phyloP scores from a whole-genome alignment of 331 rosid species.

The Acacia pycnantha region DNA sequence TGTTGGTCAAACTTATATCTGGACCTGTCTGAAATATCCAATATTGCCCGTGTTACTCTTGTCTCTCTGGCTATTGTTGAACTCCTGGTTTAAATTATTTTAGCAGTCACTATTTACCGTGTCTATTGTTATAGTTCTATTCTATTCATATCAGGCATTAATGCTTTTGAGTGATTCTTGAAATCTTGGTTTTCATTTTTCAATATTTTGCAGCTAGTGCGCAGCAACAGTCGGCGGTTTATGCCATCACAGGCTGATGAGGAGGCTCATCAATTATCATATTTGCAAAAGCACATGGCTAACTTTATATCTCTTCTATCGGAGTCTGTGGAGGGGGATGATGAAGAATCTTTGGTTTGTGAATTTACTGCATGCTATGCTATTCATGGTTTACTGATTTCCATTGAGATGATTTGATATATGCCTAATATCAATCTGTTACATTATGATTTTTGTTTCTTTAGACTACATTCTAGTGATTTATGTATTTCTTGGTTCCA shows the following conservation, averaged over 20 bases:
- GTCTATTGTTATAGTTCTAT: neutral
- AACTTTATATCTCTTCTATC: constrained; percentile 88
- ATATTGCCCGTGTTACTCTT: neutral
- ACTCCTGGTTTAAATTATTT: constrained; percentile 5
- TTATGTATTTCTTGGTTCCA: neutral
- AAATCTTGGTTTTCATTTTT: constrained; percentile 27
- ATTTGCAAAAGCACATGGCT: constrained; percentile 91
- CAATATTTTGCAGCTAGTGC: constrained; percentile 78
- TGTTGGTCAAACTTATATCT: neutral
- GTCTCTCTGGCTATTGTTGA: neutral
- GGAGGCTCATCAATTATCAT: constrained; percentile 94
- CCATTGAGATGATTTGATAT: neutral
- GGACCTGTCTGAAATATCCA: neutral
- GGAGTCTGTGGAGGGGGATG: constrained; percentile 89
- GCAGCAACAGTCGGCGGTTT: constrained; percentile 92
- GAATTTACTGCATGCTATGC: constrained; percentile 28
- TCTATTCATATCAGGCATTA: neutral
- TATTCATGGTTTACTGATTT: constrained; percentile 11
- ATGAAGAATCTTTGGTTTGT: constrained; percentile 91
- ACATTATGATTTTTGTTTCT: neutral
- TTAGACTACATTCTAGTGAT: neutral
- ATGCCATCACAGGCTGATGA: constrained; percentile 93
- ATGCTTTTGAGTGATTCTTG: constrained; percentile 16
- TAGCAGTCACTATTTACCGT: neutral
- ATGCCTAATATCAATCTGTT: neutral